Conservation (phyloP, 176 grass and related monocot species). For the Avena insularis region DNA sequence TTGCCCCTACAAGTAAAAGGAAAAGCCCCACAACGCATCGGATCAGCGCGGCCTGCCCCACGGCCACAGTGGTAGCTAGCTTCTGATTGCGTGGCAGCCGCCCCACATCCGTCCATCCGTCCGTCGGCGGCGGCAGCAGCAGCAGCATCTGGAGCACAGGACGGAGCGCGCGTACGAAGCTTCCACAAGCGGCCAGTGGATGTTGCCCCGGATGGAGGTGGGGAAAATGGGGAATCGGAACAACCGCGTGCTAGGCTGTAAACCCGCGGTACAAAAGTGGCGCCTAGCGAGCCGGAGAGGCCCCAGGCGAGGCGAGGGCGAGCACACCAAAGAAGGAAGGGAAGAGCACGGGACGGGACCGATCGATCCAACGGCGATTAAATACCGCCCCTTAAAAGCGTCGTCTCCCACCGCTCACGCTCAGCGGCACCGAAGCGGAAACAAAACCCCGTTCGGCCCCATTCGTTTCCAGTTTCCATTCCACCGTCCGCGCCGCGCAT, state of each 20-base stretch:
- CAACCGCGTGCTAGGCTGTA: slow-evolving; percentile 28
- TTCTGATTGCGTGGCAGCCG: background rate
- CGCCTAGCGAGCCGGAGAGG: background rate
- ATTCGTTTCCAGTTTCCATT: background rate
- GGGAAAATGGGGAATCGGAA: background rate
- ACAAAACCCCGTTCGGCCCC: background rate
- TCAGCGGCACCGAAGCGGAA: background rate
- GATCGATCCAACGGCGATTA: slow-evolving; percentile 44
- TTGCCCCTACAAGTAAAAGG: too few species aligned
- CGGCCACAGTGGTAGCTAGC: too few species aligned
- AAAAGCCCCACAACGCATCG: background rate
- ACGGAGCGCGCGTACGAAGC: background rate
- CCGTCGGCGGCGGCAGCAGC: too few species aligned
- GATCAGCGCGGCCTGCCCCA: background rate
- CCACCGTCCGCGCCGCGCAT: background rate
- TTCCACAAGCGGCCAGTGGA: background rate
- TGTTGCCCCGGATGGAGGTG: background rate
- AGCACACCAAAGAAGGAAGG: slow-evolving; percentile 29
- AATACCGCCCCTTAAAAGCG: slow-evolving; percentile 50
- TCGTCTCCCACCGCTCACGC: background rate
- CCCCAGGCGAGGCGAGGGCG: slow-evolving; percentile 5
- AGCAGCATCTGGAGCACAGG: background rate
- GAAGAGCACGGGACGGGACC: background rate
- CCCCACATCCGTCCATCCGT: background rate
- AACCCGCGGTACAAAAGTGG: background rate